A percentile compares a stretch with the other conserved stretches of the same genome.
These are phyloP conservation scores for Gamarada debralockiae DNA, from an alignment of 495 filamentous ascomycete genomes.

Conservation along the genomic window DNA sequence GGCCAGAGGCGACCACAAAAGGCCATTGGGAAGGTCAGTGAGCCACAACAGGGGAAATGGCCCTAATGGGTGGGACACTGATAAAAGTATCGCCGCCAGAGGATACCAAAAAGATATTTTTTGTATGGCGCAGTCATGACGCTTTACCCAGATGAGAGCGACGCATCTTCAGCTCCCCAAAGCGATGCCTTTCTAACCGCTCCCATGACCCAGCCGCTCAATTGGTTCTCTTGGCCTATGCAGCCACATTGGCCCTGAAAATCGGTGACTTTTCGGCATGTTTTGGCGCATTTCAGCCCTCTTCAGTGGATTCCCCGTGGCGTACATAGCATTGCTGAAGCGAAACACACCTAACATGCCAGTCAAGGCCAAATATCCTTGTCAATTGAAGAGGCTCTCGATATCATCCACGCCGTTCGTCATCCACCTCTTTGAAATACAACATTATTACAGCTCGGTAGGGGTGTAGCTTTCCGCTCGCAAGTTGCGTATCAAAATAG, in stretches of 20 bases:
- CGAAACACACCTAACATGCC: slow-evolving; percentile 2
- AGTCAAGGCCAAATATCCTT: too few relatives aligned
- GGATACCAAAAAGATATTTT: neutral
- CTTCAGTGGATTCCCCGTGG: neutral
- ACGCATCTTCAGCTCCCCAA: neutral
- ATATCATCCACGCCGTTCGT: slow-evolving; percentile 1
- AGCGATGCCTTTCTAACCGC: neutral
- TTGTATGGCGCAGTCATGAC: slow-evolving; percentile 12
- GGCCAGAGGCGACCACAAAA: neutral
- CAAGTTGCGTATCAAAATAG: slow-evolving; percentile 18
- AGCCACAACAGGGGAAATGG: too few relatives aligned
- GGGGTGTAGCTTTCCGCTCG: slow-evolving; percentile 25
- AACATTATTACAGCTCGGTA: slow-evolving; percentile 18
- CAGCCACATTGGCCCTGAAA: neutral
- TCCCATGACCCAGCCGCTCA: neutral
- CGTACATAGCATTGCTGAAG: slow-evolving; percentile 10
- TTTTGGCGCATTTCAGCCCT: neutral
- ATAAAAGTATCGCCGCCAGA: neutral
- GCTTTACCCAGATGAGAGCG: neutral
- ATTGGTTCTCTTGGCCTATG: neutral
- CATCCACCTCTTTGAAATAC: slow-evolving; percentile 7
- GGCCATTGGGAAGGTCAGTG: neutral
- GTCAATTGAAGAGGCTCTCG: slow-evolving; percentile 16
- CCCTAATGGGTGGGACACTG: neutral
- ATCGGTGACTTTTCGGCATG: neutral